Base-by-base conservation (phyloP, 2,329 filamentous ascomycete species). In the Diplodia sapinea region DNA sequence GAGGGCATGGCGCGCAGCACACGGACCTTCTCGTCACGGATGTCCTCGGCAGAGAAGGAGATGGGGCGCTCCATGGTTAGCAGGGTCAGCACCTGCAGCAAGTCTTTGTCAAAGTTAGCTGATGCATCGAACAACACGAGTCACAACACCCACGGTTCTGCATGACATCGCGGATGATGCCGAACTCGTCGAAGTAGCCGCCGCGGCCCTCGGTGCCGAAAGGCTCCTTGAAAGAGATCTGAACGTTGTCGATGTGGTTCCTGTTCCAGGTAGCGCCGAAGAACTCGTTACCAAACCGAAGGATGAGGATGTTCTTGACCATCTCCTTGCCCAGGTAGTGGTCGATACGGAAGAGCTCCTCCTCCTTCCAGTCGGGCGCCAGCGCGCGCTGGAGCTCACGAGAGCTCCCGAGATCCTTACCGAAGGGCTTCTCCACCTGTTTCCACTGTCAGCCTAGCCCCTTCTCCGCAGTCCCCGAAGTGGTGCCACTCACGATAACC, bases 301-400 rank as follows among this genome's bases (percentile, higher is more conserved):
- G 88, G 74, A 99, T 97, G 72, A 99, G 87, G 73, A 99, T 96
- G 83, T 99, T 99, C 89, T 99, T 99, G 76, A 99, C 95, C 95
- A 99, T 99, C 83, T 99, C 95, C 87, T 99, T 99, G 76, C 96
- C 96, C 57, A 99, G 88, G 82, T 99, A 99, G 84, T 99, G 95
- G 80, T 99, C 95, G 76, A 99, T 99, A 78, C 95, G 93, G 89
- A 96, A 99, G 73, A 99, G 90, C 83, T 99, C 95, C 65, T 98
- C 94, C 82, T 99, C 96, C 77, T 92, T 95, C 96, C 95, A 99
- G 83, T 99, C 93, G 52, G 95, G 95, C 78, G 94, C 92, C 71
- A 99, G 88, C 8, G 95, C 96, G 80, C 92, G 93, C 79, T 98
- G 94, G 70, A 99, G 88, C 81, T 97, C 93, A 69, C 95, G 90